A percentile compares a stretch with the other conserved stretches of the same genome.
phyloP scores from a whole-genome alignment of 768 basidiomycete genomes.

The Tricholoma sp. region DNA sequence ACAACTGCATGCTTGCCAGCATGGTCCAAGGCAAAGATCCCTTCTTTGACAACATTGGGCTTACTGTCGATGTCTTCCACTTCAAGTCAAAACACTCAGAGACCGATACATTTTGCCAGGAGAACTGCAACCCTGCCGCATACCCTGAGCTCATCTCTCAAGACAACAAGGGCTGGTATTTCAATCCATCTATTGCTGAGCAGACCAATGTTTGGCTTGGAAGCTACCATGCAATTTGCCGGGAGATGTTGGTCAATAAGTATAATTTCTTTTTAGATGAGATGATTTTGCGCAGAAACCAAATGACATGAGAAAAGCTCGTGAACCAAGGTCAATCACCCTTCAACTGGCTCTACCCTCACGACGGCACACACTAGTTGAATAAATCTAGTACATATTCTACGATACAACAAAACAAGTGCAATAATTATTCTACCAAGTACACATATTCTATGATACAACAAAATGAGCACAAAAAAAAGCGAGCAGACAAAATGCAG shows the following conservation, averaged over 20 bases:
- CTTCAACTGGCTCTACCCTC: not conserved
- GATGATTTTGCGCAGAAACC: conserved; percentile 16
- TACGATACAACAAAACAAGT: no score
- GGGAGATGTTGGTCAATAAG: conserved; percentile 24
- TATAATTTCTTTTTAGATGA: conserved; percentile 35
- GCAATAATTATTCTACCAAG: no score
- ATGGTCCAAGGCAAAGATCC: not conserved
- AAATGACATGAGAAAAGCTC: not conserved
- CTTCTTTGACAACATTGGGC: not conserved
- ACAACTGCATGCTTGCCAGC: not conserved
- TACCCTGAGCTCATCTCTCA: conserved; percentile 19
- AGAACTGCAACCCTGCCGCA: conserved; percentile 23
- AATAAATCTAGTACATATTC: no score
- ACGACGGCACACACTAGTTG: no score
- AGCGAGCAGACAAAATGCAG: no score
- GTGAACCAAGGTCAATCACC: not conserved
- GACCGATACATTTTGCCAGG: conserved; percentile 17
- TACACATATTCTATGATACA: no score
- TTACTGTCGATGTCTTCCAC: not conserved
- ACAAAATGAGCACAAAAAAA: no score
- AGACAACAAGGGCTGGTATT: not conserved
- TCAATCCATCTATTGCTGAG: conserved; percentile 19
- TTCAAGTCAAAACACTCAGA: conserved; percentile 24
- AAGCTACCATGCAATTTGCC: conserved; percentile 25
- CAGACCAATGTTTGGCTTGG: conserved; percentile 32